Conservation (phyloP, 2,329 filamentous ascomycete genomes). For the Dothidotthia symphoricarpi region DNA sequence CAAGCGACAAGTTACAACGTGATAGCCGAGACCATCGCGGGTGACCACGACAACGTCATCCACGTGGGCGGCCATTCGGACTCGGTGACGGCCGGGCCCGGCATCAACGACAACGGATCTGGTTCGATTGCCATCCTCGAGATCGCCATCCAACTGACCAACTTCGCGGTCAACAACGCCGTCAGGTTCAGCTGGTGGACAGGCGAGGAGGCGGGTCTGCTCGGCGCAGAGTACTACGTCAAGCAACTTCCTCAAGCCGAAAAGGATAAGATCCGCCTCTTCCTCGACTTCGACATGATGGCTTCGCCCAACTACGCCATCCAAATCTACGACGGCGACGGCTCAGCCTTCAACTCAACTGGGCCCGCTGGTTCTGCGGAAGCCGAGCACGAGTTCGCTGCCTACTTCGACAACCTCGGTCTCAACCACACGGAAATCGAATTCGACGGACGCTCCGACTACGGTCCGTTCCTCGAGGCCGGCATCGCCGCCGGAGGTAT, state of each 20-base stretch:
- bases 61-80: conserved; percentile 60
- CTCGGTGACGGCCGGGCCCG: conserved; percentile 61
- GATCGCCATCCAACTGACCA: conserved; percentile 60
- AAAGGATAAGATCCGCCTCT: conserved; percentile 61
- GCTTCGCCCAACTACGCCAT: conserved; percentile 60
- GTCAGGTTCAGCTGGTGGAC: conserved; percentile 68
- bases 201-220: conserved; percentile 62
- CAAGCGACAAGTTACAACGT: conserved; percentile 49
- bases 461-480: conserved; percentile 70
- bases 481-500: conserved; percentile 74
- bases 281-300: conserved; percentile 73
- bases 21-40: conserved; percentile 59
- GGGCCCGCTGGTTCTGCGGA: conserved; percentile 65
- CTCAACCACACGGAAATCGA: conserved; percentile 61
- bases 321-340: conserved; percentile 59
- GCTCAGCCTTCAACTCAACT: conserved; percentile 53
- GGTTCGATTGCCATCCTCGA: conserved; percentile 62
- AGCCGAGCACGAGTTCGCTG: conserved; percentile 59
- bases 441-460: conserved; percentile 79
- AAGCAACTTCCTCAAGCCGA: conserved; percentile 49
- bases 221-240: conserved; percentile 61
- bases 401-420: conserved; percentile 33
- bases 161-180: conserved; percentile 69
- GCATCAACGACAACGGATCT: conserved; percentile 77
- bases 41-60: conserved; percentile 60